Percentiles rank a stretch among this genome's conserved stretches.
phyloP scores from a whole-genome alignment of 2,329 filamentous ascomycete genomes.

The Aspergillus novoparasiticus region DNA sequence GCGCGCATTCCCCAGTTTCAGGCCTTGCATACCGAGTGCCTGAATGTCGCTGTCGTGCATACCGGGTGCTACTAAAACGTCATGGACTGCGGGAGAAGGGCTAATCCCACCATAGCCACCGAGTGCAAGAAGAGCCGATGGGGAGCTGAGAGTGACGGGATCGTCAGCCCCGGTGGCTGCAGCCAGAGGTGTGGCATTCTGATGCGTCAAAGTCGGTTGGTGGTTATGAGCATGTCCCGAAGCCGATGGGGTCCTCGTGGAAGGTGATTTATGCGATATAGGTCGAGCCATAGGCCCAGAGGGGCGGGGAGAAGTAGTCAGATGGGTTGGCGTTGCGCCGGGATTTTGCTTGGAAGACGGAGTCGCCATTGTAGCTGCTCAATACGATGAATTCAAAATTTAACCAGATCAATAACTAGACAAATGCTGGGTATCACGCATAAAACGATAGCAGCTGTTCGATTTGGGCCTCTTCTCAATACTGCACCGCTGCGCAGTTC shows the following conservation, averaged over 20 bases:
- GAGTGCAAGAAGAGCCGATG: slow-evolving; percentile 48
- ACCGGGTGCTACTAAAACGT: slow-evolving; percentile 36
- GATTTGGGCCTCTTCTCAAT: slow-evolving; percentile 1
- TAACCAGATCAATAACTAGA: neutral
- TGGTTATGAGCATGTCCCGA: slow-evolving; percentile 39
- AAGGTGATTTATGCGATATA: slow-evolving; percentile 49
- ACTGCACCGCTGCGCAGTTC: neutral
- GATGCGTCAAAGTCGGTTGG: slow-evolving; percentile 41
- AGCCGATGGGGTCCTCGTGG: slow-evolving; percentile 46
- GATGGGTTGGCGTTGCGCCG: slow-evolving; percentile 46
- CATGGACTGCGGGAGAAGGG: slow-evolving; percentile 42
- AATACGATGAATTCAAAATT: neutral
- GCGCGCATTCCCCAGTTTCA: slow-evolving; percentile 39
- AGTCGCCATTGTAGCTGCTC: slow-evolving; percentile 41
- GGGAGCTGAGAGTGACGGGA: slow-evolving; percentile 47
- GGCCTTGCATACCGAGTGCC: slow-evolving; percentile 39
- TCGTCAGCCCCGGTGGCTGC: slow-evolving; percentile 42
- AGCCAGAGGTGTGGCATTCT: slow-evolving; percentile 47
- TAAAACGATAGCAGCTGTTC: slow-evolving; percentile 1
- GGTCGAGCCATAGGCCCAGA: slow-evolving; percentile 43
- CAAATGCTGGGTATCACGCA: slow-evolving; percentile 4
- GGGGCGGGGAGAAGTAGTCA: slow-evolving; percentile 48
- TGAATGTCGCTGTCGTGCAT: slow-evolving; percentile 45
- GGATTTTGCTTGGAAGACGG: slow-evolving; percentile 47
- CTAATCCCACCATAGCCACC: slow-evolving; percentile 46